Conservation (phyloP, 768 basidiomycete species). For the Boletus insuetus region DNA sequence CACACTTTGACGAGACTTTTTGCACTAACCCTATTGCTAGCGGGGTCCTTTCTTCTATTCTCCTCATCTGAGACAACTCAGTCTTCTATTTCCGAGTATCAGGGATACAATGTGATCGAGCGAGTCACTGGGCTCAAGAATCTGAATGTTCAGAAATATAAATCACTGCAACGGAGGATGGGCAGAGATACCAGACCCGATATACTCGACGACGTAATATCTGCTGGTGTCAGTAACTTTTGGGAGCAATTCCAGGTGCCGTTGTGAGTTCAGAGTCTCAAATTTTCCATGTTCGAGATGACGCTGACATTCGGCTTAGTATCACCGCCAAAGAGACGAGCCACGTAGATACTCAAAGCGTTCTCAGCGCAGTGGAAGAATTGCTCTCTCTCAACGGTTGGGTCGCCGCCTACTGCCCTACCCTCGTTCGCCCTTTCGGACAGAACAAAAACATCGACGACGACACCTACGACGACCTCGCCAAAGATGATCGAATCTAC, state of each 20-base stretch:
- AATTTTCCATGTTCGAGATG: neutral
- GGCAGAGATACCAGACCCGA: conserved; percentile 85
- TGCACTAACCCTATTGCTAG: conserved; percentile 20
- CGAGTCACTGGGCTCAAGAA: conserved; percentile 60
- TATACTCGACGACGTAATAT: conserved; percentile 70
- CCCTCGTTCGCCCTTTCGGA: conserved; percentile 90
- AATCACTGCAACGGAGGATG: conserved; percentile 84
- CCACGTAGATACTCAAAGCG: conserved; percentile 87
- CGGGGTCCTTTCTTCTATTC: conserved; percentile 19
- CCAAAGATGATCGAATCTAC: conserved; percentile 80
- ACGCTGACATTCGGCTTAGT: conserved; percentile 36
- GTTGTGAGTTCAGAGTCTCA: conserved; percentile 55
- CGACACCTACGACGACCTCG: conserved; percentile 86
- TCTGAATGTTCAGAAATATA: conserved; percentile 85
- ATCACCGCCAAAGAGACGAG: conserved; percentile 81
- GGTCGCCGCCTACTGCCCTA: conserved; percentile 95
- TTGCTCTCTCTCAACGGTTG: conserved; percentile 95
- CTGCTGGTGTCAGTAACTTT: conserved; percentile 78
- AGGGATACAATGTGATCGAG: conserved; percentile 61
- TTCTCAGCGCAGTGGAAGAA: conserved; percentile 87
- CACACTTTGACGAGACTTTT: conserved; percentile 24
- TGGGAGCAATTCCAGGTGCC: conserved; percentile 93
- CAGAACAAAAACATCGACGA: conserved; percentile 73
- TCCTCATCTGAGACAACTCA: conserved; percentile 14
- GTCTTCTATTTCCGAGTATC: conserved; percentile 41